Percentiles rank a stretch among this genome's conserved stretches.
These are phyloP conservation scores for Pleurotus eryngii DNA, from an alignment of 768 basidiomycete species.

Conservation along the genomic window DNA sequence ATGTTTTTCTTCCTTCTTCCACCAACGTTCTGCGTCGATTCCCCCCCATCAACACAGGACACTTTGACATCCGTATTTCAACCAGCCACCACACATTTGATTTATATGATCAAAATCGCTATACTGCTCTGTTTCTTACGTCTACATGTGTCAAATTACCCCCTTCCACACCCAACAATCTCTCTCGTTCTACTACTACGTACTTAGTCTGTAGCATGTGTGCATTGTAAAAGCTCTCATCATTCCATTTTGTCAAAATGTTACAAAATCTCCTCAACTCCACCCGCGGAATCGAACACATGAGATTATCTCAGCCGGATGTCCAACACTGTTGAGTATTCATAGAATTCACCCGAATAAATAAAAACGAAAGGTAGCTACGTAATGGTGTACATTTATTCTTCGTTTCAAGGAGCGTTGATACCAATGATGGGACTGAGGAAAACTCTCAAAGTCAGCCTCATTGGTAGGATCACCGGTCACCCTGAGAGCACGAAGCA, in stretches of 20 bases:
- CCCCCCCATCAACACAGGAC: too few species aligned
- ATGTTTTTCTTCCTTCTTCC: constrained; percentile 11
- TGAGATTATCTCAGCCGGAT: too few species aligned
- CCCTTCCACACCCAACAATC: constrained; percentile 15
- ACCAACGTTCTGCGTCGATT: constrained; percentile 11
- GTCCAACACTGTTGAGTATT: too few species aligned
- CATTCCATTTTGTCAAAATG: background rate
- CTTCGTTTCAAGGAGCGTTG: background rate
- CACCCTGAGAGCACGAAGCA: constrained; percentile 38
- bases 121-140: constrained; percentile 8
- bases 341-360: too few species aligned
- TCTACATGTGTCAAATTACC: constrained; percentile 17
- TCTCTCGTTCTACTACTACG: constrained; percentile 17
- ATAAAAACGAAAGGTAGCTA: too few species aligned
- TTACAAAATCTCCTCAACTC: background rate
- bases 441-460: constrained; percentile 44
- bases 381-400: background rate
- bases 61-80: background rate
- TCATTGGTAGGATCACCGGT: constrained; percentile 40
- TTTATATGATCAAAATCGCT: constrained; percentile 11
- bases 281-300: background rate
- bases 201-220: constrained; percentile 24
- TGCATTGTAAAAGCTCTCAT: constrained; percentile 23
- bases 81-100: background rate
- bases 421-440: constrained; percentile 37